Base-by-base conservation (phyloP, 2,329 filamentous ascomycete species). In the Ophiostoma perfectum region DNA sequence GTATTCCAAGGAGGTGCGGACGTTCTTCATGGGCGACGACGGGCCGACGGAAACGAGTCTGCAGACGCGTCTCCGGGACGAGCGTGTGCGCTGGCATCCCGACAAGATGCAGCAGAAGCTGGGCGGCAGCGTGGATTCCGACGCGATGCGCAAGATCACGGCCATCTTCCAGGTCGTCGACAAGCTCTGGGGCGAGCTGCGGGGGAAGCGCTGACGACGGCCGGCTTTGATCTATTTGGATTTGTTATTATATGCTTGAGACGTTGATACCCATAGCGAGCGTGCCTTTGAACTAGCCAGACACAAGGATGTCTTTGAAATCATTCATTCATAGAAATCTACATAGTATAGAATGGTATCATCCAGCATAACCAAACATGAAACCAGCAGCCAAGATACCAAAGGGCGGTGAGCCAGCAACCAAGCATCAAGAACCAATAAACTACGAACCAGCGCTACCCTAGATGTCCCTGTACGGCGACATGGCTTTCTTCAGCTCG, bases 41-140 rank as follows among this genome's bases (percentile, higher is more conserved):
- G 65, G 80, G 2, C 73, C 81, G 2, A 82, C 81, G 27, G 80
- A 82, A 73, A 78, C 75, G 69, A 78, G 79, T 9, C 81, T 83
- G 66, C 76, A 81, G 27, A 78, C 80, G 7, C 80, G 77, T 69
- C 81, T 98, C 66, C 97, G 96, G 78, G 81, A 87, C 5, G 95
- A 99, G 80, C 87, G 95, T 66, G 88, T 98, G 18, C 84, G 93
- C 16, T 99, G 95, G 95, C 95, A 99, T 80, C 95, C 95, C 4
- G 95, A 99, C 79, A 99, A 98, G 82, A 90, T 98, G 68, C 92
- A 97, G 81, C 95, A 97, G 79, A 86, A 88, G 67, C 88, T 96
- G 70, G 91, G 92, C 3, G 87, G 85, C 36, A 44, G 47, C 12
- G 86, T 96, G 65, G 89, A 93, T 64, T 83, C 87, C 38, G 83